Base-by-base conservation (phyloP, 495 filamentous ascomycete species). In the Cenococcum geophilum region DNA sequence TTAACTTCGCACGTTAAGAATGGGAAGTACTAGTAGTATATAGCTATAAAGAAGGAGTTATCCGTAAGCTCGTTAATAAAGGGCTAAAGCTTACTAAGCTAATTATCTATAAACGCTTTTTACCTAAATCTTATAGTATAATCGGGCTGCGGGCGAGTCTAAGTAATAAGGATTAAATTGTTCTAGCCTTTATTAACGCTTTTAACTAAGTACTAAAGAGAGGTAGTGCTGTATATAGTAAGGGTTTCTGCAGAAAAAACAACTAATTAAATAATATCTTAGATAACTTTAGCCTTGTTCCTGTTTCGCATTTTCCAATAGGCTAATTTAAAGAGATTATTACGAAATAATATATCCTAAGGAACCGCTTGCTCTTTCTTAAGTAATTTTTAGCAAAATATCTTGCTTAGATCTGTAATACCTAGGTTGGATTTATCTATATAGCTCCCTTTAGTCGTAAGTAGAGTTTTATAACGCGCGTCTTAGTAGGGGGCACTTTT, bases 1-100 rank as follows among this genome's bases (percentile, higher is more conserved):
- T 76, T 77, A 12, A 75, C 70, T 60, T 77, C 73, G 23, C 65
- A 67, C 1, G 72, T 73, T 2, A 77, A 59, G 63, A 75, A 77
- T 21, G 72, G 75, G 50, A 76, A 73, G 58, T 73, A 73, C 68
- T 76, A 76, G 32, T 72, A 56, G 55, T 66, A 66, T 25, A 56
- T 67, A 32, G 64, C 64, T 36, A 53, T 57, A 21, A 63, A 60
- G 45, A 32, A 67, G 23, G 61, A 67, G 5, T 21, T 16, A 20
- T 23, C 36, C 35, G 63, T n/a, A 10, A 22, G 34, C 4, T 55
- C 55, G 55, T 43, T 43, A 34, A 60, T 55, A 35, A 57, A 56
- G 22, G 20, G 12, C 18, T 23, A 4, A 11, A 60, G 8, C 47
- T 67, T 67, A 4, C 52, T 5, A 8, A 63, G 52, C 23, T 67